Evolutionary conservation across 106 monocot genomes (phyloP).

Genomic region (Alisma plantagoaquatica): DNA sequence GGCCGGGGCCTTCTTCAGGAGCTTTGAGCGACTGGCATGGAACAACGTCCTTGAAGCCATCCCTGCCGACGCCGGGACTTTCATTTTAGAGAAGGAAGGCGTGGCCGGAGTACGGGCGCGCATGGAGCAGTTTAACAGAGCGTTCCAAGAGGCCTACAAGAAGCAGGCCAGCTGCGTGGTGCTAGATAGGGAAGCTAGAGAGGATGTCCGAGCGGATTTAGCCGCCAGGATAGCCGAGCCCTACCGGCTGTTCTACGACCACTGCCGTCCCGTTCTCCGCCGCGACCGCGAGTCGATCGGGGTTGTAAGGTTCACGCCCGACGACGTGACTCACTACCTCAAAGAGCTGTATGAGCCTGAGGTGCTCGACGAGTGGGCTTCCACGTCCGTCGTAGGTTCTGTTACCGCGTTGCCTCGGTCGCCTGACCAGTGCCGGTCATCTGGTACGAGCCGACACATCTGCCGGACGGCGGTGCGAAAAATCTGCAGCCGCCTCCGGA

Average conservation of each 20-base stretch:
- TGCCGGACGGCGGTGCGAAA: too few relatives aligned
- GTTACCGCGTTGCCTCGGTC: too few relatives aligned
- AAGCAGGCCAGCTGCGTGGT: slow-evolving; percentile 29
- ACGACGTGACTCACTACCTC: slow-evolving; percentile 8
- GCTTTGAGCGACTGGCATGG: slow-evolving; percentile 21
- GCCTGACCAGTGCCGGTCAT: too few relatives aligned
- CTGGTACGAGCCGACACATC: too few relatives aligned
- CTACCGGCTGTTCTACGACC: slow-evolving; percentile 12
- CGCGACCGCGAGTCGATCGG: background rate
- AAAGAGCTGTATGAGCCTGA: too few relatives aligned
- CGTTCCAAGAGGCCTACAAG: slow-evolving; percentile 18
- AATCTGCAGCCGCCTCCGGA: too few relatives aligned
- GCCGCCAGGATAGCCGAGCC: slow-evolving; percentile 8
- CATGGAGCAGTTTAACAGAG: slow-evolving; percentile 16
- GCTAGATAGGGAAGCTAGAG: slow-evolving; percentile 17
- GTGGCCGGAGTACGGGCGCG: background rate
- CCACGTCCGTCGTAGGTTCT: too few relatives aligned
- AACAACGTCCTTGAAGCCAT: slow-evolving; percentile 6
- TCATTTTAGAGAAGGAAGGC: background rate
- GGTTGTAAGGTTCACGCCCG: slow-evolving; percentile 6
- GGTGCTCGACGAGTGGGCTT: too few relatives aligned
- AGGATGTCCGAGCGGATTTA: slow-evolving; percentile 20
- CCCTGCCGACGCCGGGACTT: background rate
- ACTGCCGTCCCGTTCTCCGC: slow-evolving; percentile 3
- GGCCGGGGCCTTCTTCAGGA: slow-evolving; percentile 17